phyloP scores from a whole-genome alignment of 2,329 filamentous ascomycete genomes.

The Colletotrichum paranaense region DNA sequence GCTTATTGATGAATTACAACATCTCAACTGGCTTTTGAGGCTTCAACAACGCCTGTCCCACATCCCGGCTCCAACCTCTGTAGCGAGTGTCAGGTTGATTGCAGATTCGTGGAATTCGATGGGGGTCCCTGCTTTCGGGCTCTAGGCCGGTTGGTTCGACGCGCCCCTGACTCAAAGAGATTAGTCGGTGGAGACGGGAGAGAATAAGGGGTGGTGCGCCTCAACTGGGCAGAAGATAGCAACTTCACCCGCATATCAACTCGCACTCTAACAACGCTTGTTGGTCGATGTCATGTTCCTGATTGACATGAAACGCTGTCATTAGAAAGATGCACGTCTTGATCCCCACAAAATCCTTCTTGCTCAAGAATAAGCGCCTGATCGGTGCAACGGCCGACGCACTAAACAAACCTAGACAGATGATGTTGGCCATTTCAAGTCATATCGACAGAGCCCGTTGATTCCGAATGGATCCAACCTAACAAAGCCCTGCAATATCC shows the following conservation, averaged over 20 bases:
- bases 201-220: constrained; percentile 18
- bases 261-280: too few species aligned
- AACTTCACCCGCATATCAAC: constrained; percentile 26
- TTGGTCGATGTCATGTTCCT: background rate
- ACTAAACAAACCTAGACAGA: constrained; percentile 8
- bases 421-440: background rate
- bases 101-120: constrained; percentile 13
- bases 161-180: constrained; percentile 14
- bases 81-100: constrained; percentile 19
- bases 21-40: background rate
- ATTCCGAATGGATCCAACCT: background rate
- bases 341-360: background rate
- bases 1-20: background rate
- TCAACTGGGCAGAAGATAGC: background rate
- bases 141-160: background rate
- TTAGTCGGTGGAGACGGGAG: constrained; percentile 21
- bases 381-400: background rate
- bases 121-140: constrained; percentile 14
- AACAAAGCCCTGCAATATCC: constrained; percentile 1
- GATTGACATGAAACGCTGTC: constrained; percentile 17
- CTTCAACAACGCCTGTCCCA: background rate
- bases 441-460: background rate
- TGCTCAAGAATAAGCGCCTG: background rate
- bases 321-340: constrained; percentile 6
- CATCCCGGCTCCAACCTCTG: background rate